Evolutionary conservation across 2,329 filamentous ascomycete species (phyloP).

Genomic region (Curvularia sp.): DNA sequence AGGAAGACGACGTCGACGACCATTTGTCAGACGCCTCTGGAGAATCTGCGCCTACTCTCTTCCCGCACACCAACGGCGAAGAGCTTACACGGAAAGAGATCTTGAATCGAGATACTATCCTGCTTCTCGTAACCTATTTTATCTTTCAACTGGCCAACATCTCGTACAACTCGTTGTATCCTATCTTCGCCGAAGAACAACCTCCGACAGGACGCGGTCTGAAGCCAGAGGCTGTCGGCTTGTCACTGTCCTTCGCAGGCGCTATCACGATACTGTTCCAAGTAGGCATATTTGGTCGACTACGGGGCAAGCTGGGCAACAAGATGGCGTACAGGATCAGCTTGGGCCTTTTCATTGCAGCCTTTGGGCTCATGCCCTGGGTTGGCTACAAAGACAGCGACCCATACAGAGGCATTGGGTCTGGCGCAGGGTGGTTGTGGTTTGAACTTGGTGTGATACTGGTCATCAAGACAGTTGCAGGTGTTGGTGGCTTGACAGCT

Average conservation of each 20-base stretch:
- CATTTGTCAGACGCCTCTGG: constrained; percentile 49
- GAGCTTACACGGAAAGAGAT: constrained; percentile 65
- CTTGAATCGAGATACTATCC: constrained; percentile 79
- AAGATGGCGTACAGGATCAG: constrained; percentile 81
- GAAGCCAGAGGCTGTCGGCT: constrained; percentile 79
- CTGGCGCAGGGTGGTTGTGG: constrained; percentile 75
- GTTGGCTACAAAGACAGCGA: constrained; percentile 76
- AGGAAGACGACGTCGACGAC: constrained; percentile 57
- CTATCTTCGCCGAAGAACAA: constrained; percentile 82
- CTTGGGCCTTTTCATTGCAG: constrained; percentile 78
- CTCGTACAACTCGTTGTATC: constrained; percentile 93
- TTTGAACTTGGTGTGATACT: constrained; percentile 80
- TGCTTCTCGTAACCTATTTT: constrained; percentile 84
- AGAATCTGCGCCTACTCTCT: constrained; percentile 49
- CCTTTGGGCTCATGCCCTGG: constrained; percentile 88
- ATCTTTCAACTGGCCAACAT: constrained; percentile 95
- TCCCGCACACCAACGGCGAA: constrained; percentile 52
- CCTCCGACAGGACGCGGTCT: constrained; percentile 79
- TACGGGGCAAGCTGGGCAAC: constrained; percentile 83
- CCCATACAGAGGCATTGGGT: constrained; percentile 59
- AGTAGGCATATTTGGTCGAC: constrained; percentile 78
- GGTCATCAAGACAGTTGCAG: constrained; percentile 86
- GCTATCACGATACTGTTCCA: constrained; percentile 89
- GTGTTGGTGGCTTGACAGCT: constrained; percentile 88
- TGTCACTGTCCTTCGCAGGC: constrained; percentile 85